phyloP scores from a whole-genome alignment of 106 monocot genomes.

The Dendrobium huoshanense region DNA sequence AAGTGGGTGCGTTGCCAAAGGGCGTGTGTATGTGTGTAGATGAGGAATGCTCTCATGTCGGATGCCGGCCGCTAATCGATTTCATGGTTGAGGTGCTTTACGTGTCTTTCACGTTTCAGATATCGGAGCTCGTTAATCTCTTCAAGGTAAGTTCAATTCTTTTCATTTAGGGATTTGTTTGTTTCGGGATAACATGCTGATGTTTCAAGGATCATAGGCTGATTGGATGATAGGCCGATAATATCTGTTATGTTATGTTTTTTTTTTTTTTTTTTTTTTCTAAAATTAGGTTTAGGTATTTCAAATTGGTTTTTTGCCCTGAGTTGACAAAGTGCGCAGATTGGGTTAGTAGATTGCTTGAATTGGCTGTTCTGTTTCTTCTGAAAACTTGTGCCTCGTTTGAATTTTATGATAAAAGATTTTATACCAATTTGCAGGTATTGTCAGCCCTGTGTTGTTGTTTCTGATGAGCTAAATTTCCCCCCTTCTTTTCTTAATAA shows the following conservation, averaged over 20 bases:
- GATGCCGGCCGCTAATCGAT: slow-evolving; percentile 60
- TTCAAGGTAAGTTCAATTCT: slow-evolving; percentile 49
- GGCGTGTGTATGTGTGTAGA: slow-evolving; percentile 61
- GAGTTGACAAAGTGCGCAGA: too few species aligned
- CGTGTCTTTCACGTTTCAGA: slow-evolving; percentile 46
- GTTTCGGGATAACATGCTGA: background rate
- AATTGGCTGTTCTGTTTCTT: background rate
- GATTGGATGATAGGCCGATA: too few species aligned
- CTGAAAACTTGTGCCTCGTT: background rate
- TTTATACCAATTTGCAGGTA: background rate
- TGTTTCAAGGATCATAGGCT: too few species aligned
- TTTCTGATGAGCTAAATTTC: background rate
- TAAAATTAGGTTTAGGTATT: background rate
- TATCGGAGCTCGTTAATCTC: slow-evolving; percentile 65
- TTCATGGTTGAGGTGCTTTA: slow-evolving; percentile 65
- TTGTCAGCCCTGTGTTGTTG: background rate
- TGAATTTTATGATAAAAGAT: background rate
- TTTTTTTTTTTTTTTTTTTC: background rate
- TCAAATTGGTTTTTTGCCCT: background rate
- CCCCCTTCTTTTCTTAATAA: background rate
- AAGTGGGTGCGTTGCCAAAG: slow-evolving; percentile 32
- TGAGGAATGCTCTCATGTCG: slow-evolving; percentile 48
- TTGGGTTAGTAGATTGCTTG: background rate
- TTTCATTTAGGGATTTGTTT: background rate
- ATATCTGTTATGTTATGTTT: background rate